These are phyloP conservation scores for Actinomortierella wolfii DNA, from an alignment of 371 early-diverging fungal species.

Conservation along the genomic window DNA sequence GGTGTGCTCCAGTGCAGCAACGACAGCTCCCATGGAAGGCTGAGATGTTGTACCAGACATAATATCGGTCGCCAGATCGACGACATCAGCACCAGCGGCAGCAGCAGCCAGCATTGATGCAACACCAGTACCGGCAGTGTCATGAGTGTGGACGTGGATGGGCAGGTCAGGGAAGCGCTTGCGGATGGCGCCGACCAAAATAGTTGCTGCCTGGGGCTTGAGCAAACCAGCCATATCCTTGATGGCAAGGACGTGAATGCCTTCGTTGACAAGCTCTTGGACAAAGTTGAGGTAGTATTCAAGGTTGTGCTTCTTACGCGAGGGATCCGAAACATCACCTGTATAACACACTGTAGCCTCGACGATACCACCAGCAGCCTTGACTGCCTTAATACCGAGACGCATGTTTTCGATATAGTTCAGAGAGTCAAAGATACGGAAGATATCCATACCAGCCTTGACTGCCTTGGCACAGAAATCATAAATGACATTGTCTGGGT, in stretches of 20 bases:
- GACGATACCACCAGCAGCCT: conserved; percentile 92
- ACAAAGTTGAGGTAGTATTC: conserved; percentile 92
- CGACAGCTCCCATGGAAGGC: conserved; percentile 95
- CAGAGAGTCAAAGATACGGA: conserved; percentile 95
- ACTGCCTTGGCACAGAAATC: conserved; percentile 94
- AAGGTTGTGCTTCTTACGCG: conserved; percentile 76
- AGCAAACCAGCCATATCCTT: conserved; percentile 98
- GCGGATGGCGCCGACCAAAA: conserved; percentile 84
- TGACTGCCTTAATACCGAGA: conserved; percentile 92
- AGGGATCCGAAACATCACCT: conserved; percentile 89
- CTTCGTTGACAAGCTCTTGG: conserved; percentile 86
- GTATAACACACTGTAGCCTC: conserved; percentile 95
- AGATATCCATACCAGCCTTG: conserved; percentile 91
- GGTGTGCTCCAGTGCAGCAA: conserved; percentile 81
- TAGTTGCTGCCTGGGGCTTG: conserved; percentile 87
- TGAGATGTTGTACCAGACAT: conserved; percentile 97
- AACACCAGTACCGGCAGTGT: conserved; percentile 96
- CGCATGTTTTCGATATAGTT: conserved; percentile 95
- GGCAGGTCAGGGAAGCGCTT: conserved; percentile 88
- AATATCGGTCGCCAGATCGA: conserved; percentile 91
- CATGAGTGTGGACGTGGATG: conserved; percentile 96
- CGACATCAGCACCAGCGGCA: conserved; percentile 93
- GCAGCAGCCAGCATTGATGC: conserved; percentile 92
- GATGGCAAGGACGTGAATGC: conserved; percentile 93
- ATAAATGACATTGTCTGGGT: conserved; percentile 95